Evolutionary conservation across 768 basidiomycete species (phyloP).

Genomic region (Suillus bovinus): DNA sequence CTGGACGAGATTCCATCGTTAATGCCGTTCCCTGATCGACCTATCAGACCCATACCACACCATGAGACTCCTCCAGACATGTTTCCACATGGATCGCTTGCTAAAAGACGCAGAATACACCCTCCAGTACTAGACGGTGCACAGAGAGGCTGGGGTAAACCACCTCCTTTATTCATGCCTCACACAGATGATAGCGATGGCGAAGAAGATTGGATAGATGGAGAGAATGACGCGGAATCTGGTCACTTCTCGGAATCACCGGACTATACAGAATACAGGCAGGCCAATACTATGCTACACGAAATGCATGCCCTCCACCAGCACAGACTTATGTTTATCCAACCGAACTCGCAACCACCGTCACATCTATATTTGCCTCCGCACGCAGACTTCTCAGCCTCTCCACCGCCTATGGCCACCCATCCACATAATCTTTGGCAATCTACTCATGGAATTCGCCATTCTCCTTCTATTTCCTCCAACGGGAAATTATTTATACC

Average conservation of each 20-base stretch:
- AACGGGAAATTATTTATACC: slow-evolving; percentile 10
- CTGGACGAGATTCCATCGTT: slow-evolving; percentile 27
- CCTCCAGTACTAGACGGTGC: slow-evolving; percentile 57
- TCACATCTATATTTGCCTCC: slow-evolving; percentile 1
- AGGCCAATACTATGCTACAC: slow-evolving; percentile 64
- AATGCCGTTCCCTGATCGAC: slow-evolving; percentile 18
- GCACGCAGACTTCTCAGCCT: background rate
- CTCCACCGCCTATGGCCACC: background rate
- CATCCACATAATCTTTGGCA: slow-evolving; percentile 7
- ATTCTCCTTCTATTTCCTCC: slow-evolving; percentile 5
- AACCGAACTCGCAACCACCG: slow-evolving; percentile 15
- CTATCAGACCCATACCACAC: slow-evolving; percentile 17
- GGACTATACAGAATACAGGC: slow-evolving; percentile 46
- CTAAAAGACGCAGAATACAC: slow-evolving; percentile 55
- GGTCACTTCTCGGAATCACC: slow-evolving; percentile 15
- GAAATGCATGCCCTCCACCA: slow-evolving; percentile 70
- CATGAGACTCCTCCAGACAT: slow-evolving; percentile 13
- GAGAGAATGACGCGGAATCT: slow-evolving; percentile 37
- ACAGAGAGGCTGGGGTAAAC: slow-evolving; percentile 44
- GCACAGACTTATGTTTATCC: slow-evolving; percentile 52
- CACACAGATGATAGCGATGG: slow-evolving; percentile 25
- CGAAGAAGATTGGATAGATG: slow-evolving; percentile 35
- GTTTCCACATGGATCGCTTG: slow-evolving; percentile 29
- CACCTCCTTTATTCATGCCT: background rate
- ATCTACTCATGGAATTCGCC: background rate